Percentiles rank a stretch among this genome's conserved stretches.
These are phyloP conservation scores for Fraxinus dipetala DNA, from an alignment of 305 asterid genomes.

Conservation along the genomic window DNA sequence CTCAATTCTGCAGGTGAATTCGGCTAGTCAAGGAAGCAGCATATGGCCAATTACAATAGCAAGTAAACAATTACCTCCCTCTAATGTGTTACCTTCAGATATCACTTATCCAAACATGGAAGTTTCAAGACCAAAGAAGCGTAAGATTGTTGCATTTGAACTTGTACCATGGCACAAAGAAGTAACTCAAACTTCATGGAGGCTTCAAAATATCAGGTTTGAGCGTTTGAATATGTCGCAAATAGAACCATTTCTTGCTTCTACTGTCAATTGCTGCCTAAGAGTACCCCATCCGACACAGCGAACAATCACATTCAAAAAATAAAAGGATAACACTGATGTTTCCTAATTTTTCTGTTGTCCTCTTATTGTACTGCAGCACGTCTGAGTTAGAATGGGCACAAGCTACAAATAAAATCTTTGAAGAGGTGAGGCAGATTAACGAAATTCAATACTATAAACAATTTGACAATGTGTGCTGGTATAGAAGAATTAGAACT, in stretches of 20 bases:
- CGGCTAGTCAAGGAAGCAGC: slow-evolving; percentile 31
- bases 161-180: slow-evolving; percentile 67
- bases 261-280: background rate
- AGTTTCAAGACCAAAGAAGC: slow-evolving; percentile 47
- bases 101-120: slow-evolving; percentile 31
- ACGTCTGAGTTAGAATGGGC: slow-evolving; percentile 53
- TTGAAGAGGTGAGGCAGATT: slow-evolving; percentile 50
- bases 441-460: slow-evolving; percentile 8
- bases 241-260: background rate
- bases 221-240: background rate
- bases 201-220: slow-evolving; percentile 50
- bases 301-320: background rate
- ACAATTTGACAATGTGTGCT: background rate
- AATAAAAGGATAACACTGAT: background rate
- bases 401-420: slow-evolving; percentile 43
- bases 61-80: slow-evolving; percentile 26
- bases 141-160: slow-evolving; percentile 40
- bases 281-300: background rate
- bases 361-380: slow-evolving; percentile 33
- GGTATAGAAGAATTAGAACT: background rate
- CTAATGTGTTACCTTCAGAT: slow-evolving; percentile 35
- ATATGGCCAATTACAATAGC: slow-evolving; percentile 27
- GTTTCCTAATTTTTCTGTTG: slow-evolving; percentile 20
- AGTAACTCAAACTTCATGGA: slow-evolving; percentile 29
- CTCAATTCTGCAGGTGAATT: slow-evolving; percentile 34